phyloP scores from a whole-genome alignment of 106 monocot genomes.

The Acorus gramineus region DNA sequence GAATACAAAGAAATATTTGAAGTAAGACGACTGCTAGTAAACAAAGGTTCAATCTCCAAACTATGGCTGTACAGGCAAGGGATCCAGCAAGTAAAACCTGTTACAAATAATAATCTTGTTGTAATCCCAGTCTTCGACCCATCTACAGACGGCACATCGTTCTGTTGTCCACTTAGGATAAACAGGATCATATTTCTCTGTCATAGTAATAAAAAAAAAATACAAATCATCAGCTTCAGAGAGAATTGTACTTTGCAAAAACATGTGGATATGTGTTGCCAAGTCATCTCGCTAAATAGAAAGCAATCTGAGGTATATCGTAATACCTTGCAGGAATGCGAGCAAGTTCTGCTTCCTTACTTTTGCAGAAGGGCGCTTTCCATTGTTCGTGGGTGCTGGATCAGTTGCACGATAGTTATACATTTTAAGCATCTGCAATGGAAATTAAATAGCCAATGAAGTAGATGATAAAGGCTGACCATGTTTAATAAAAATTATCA shows the following conservation, averaged over 20 bases:
- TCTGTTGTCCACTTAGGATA: conserved; percentile 95
- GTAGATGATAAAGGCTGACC: no score
- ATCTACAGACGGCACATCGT: conserved; percentile 93
- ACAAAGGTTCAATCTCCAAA: no score
- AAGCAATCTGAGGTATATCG: neutral
- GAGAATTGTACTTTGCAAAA: neutral
- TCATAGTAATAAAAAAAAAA: conserved; percentile 6
- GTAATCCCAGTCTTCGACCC: conserved; percentile 99
- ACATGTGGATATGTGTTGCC: no score
- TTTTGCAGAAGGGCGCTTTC: conserved; percentile 38
- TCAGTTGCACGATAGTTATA: conserved; percentile 27
- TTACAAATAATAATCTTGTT: conserved; percentile 98
- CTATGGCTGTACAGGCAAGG: neutral
- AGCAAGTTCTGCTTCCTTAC: conserved; percentile 52
- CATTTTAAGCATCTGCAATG: conserved; percentile 30
- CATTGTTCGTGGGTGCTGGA: conserved; percentile 21
- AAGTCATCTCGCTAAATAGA: no score
- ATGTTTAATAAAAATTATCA: no score
- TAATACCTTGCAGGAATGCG: conserved; percentile 54
- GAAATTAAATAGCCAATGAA: no score
- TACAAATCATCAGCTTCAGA: neutral
- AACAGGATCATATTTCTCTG: conserved; percentile 78
- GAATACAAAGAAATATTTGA: no score
- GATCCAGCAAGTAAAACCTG: conserved; percentile 32
- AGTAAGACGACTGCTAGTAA: no score